phyloP scores from a whole-genome alignment of 768 basidiomycete species.

The Hygrophorus russula region DNA sequence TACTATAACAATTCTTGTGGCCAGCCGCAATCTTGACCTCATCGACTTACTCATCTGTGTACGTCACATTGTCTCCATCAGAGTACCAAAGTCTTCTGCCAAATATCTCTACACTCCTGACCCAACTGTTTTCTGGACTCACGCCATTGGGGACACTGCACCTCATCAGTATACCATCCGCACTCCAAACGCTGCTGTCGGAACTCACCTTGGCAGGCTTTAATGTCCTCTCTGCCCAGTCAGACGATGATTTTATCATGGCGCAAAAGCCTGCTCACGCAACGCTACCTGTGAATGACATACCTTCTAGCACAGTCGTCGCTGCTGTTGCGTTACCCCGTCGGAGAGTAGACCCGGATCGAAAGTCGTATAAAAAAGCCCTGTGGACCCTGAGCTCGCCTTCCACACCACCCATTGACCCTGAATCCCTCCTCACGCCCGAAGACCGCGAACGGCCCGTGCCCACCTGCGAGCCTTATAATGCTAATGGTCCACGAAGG shows the following conservation, averaged over 20 bases:
- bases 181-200: constrained; percentile 34
- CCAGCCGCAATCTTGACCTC: constrained; percentile 48
- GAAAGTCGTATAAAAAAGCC: constrained; percentile 60
- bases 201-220: constrained; percentile 62
- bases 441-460: constrained; percentile 74
- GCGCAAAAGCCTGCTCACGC: constrained; percentile 60
- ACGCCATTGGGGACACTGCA: constrained; percentile 60
- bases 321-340: constrained; percentile 40
- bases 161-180: constrained; percentile 41
- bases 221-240: constrained; percentile 33
- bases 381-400: constrained; percentile 76
- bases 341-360: constrained; percentile 41
- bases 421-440: constrained; percentile 73
- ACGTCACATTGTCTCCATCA: constrained; percentile 49
- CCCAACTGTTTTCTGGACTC: constrained; percentile 49
- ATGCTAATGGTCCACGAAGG: constrained; percentile 40
- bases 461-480: constrained; percentile 64
- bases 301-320: constrained; percentile 14
- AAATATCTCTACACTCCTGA: constrained; percentile 42
- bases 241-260: constrained; percentile 33
- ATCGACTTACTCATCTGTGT: constrained; percentile 50
- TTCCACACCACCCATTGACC: constrained; percentile 65
- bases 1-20: background rate
- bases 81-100: constrained; percentile 53
- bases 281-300: constrained; percentile 33